A percentile compares a stretch with the other conserved stretches of the same genome.
Evolutionary conservation across 306 rosid species (phyloP).

Genomic region (Mucuna pruriens): DNA sequence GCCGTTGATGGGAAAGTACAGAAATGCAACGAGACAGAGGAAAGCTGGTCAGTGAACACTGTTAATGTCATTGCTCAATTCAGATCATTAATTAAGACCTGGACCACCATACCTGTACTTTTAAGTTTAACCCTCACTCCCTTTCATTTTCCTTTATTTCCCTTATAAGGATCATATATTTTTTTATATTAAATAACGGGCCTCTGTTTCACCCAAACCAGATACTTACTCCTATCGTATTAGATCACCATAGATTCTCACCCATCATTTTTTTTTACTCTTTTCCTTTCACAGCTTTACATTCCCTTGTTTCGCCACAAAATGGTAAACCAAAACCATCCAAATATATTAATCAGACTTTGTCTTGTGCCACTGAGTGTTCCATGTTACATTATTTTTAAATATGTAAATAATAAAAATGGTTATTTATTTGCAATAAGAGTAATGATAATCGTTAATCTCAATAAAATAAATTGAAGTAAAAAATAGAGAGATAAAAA

Average conservation of each 20-base stretch:
- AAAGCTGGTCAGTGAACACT: not conserved
- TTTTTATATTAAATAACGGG: too few relatives aligned
- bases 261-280: not conserved
- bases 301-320: not conserved
- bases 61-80: conserved; percentile 1
- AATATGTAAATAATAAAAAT: too few relatives aligned
- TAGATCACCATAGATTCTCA: not conserved
- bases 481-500: too few relatives aligned
- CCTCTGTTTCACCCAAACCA: too few relatives aligned
- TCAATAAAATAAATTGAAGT: too few relatives aligned
- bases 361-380: too few relatives aligned
- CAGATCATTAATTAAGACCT: not conserved
- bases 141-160: not conserved
- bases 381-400: too few relatives aligned
- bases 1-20: conserved; percentile 37
- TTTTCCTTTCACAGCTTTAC: not conserved
- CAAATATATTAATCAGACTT: not conserved
- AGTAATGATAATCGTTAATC: too few relatives aligned
- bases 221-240: not conserved
- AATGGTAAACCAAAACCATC: not conserved
- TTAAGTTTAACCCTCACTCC: not conserved
- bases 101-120: conserved; percentile 27
- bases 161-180: too few relatives aligned
- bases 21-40: conserved; percentile 17
- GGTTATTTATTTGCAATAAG: too few relatives aligned